These are phyloP conservation scores for Cocos nucifera DNA, from an alignment of 176 grass and related monocot genomes.

Conservation along the genomic window DNA sequence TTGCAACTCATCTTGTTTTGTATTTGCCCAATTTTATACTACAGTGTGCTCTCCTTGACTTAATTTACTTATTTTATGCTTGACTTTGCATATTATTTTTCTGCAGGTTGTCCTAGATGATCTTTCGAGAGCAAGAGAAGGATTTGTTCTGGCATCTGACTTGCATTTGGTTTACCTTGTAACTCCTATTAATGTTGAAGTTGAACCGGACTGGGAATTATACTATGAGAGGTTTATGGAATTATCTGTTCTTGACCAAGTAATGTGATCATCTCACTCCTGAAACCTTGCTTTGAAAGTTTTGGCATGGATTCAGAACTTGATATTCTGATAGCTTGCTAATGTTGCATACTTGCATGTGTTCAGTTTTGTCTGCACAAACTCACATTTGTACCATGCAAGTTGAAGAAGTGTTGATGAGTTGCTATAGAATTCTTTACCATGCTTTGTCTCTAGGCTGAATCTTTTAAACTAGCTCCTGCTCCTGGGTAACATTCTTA, in stretches of 20 bases:
- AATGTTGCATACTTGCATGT: no score
- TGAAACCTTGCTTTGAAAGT: no score
- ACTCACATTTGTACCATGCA: no score
- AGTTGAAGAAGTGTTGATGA: no score
- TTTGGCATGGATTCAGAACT: no score
- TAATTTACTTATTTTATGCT: conserved; percentile 4
- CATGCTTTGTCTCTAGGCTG: no score
- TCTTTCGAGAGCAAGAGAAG: conserved; percentile 93
- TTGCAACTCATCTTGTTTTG: neutral
- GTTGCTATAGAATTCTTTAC: no score
- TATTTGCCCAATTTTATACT: conserved; percentile 4
- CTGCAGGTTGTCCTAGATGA: conserved; percentile 84
- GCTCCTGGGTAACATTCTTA: no score
- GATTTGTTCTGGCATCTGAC: conserved; percentile 90
- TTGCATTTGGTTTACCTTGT: conserved; percentile 95
- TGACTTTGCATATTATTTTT: conserved; percentile 16
- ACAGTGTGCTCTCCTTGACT: neutral
- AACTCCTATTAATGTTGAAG: conserved; percentile 84
- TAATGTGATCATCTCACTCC: conserved; percentile 16
- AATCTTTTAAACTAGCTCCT: no score
- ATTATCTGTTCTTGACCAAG: conserved; percentile 80
- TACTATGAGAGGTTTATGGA: conserved; percentile 96
- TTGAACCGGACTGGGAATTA: conserved; percentile 97
- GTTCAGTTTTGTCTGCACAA: no score
- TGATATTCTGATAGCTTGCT: no score